phyloP scores from a whole-genome alignment of 163 green algal genomes.

The Scenedesmus sp. region DNA sequence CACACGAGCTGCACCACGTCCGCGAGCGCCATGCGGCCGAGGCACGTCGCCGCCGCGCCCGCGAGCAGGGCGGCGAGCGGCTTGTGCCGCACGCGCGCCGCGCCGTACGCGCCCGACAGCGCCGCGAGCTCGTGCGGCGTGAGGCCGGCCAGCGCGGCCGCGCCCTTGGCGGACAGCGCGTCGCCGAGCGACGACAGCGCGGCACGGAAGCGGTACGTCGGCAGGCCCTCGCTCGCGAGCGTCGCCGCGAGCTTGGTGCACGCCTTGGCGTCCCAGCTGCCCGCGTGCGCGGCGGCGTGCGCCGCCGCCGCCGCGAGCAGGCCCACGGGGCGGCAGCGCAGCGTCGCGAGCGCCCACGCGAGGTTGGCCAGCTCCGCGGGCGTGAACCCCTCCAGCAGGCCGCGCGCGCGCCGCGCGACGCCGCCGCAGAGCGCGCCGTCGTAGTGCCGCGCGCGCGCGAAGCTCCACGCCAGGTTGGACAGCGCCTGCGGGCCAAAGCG shows the following conservation, averaged over 20 bases:
- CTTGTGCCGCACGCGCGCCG: slow-evolving; percentile 11
- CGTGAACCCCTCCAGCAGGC: slow-evolving; percentile 42
- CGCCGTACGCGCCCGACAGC: slow-evolving; percentile 20
- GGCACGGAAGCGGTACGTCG: slow-evolving; percentile 16
- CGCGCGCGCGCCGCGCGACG: background rate
- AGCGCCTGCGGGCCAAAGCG: slow-evolving; percentile 50
- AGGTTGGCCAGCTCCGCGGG: slow-evolving; percentile 58
- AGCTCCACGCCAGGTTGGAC: slow-evolving; percentile 63
- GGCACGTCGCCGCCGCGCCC: background rate
- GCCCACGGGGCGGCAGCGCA: slow-evolving; percentile 28
- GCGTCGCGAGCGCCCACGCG: slow-evolving; percentile 37
- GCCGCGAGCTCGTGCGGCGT: slow-evolving; percentile 32
- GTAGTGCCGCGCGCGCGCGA: slow-evolving; percentile 55
- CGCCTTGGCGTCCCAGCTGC: slow-evolving; percentile 22
- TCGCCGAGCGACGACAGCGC: background rate
- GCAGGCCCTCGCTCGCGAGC: background rate
- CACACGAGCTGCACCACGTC: slow-evolving; percentile 31
- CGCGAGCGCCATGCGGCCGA: background rate
- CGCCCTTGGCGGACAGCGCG: background rate
- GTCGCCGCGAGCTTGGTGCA: background rate
- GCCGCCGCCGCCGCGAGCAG: background rate
- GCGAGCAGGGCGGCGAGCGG: background rate
- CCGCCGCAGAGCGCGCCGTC: slow-evolving; percentile 46
- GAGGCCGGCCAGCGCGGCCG: background rate
- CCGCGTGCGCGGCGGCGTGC: background rate